A percentile compares a stretch with the other conserved stretches of the same genome.
phyloP scores from a whole-genome alignment of 2,329 filamentous ascomycete species.

The Colletotrichum orchidophilum region DNA sequence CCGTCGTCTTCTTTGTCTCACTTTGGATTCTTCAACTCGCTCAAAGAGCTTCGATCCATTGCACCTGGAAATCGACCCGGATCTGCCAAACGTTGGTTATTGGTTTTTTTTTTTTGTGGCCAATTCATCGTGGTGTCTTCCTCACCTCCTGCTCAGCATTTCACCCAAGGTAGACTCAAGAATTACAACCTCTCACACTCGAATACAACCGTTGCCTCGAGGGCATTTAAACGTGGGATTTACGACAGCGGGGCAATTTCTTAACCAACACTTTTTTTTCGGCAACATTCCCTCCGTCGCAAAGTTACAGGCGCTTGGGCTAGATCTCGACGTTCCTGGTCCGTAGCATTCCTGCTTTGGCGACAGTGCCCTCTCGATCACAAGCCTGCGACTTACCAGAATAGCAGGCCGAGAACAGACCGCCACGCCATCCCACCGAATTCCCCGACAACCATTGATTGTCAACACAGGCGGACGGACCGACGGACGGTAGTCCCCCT shows the following conservation, averaged over 20 bases:
- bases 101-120: background rate
- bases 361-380: background rate
- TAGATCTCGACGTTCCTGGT: slow-evolving; percentile 13
- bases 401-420: background rate
- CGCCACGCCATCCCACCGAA: slow-evolving; percentile 22
- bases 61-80: background rate
- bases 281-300: slow-evolving; percentile 14
- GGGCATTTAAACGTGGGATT: background rate
- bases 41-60: slow-evolving; percentile 2
- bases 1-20: slow-evolving; percentile 27
- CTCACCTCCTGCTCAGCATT: background rate
- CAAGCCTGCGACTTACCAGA: background rate
- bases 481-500: background rate
- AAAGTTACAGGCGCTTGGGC: slow-evolving; percentile 5
- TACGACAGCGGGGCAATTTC: background rate
- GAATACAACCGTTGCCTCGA: background rate
- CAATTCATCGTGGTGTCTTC: background rate
- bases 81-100: background rate
- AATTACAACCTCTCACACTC: background rate
- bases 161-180: background rate
- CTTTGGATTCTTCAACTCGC: slow-evolving; percentile 24
- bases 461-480: slow-evolving; percentile 18
- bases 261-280: background rate
- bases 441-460: slow-evolving; percentile 15
- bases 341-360: slow-evolving; percentile 15